Evolutionary conservation across 345 rosid species (phyloP).

Genomic region (Brassica juncea): DNA sequence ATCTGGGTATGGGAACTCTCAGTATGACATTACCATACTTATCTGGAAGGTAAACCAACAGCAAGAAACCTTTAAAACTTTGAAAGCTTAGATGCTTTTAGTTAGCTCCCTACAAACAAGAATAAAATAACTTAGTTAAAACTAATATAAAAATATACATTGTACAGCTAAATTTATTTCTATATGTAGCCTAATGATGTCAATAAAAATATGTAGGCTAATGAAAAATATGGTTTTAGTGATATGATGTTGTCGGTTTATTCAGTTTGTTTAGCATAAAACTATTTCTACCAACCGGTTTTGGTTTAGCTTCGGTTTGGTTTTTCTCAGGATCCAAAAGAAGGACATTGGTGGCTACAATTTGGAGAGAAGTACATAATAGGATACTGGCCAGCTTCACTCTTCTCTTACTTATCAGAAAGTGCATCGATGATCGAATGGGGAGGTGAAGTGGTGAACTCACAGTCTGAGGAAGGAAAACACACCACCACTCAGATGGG

Average conservation of each 20-base stretch:
- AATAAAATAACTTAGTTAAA: neutral
- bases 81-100: neutral
- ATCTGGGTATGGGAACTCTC: constrained; percentile 53
- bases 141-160: neutral
- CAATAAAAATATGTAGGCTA: neutral
- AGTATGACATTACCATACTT: constrained; percentile 70
- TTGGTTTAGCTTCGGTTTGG: neutral
- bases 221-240: neutral
- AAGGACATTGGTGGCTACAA: constrained; percentile 84
- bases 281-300: neutral
- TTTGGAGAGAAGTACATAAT: constrained; percentile 61
- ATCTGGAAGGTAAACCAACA: constrained; percentile 65
- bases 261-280: constrained; percentile 8
- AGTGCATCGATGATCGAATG: constrained; percentile 77
- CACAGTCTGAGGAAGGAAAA: constrained; percentile 53
- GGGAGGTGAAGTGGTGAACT: constrained; percentile 82
- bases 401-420: constrained; percentile 65
- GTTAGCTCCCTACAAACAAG: neutral
- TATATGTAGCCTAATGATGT: neutral
- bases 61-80: neutral
- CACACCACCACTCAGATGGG: constrained; percentile 80
- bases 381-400: constrained; percentile 72
- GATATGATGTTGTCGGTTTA: neutral
- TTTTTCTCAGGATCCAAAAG: constrained; percentile 59
- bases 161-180: neutral